Evolutionary conservation across 2,329 filamentous ascomycete genomes (phyloP), one percentile per base, ranked within the genome.

Genomic region (Exserohilum rostratum): DNA sequence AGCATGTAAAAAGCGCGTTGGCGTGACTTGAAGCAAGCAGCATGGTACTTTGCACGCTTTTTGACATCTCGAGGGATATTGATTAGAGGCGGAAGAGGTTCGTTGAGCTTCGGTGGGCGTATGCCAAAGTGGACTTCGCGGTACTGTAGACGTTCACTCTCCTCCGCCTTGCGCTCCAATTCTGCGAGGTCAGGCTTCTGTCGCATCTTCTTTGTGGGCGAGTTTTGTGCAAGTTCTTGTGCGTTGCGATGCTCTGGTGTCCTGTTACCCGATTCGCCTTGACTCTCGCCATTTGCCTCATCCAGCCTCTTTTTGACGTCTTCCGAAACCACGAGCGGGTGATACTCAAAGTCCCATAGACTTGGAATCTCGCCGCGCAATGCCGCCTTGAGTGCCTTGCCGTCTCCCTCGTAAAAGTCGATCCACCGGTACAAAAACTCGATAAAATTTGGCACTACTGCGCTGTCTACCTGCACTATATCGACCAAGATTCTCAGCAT

Each of bases 361-460:
- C 67, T 72, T 9, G 71, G 72, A 20, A 75, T 74, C 48, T 75
- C 72, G 45, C 57, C 58, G 10, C 59, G 53, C 27, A 73, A 38
- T n/a, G 71, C 72, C 31, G 68, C 68, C 42, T 68, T 65, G 42
- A 74, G 47, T 15, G 71, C 72, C 25, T 53, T 67, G 2, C 71
- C 72, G 50, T 71, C 67, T 18, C 70, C 69, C 29, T 68, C 62
- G 35, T 67, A 66, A 39, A 58, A 71, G 55, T 75, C 72, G 44
- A 75, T 56, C 64, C 66, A 70, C 5, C 63, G 60, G 39, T 75
- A 75, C 6, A 75, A 50, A 22, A 72, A 71, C 39, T 75, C 72
- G 33, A 75, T 63, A 25, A 67, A 70, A 49, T 74, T 75, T 1
- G 72, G 72, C 2, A 75, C 64, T 13, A 72, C 46, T 7, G 48